phyloP scores from a whole-genome alignment of 2,329 filamentous ascomycete species.

The Trichoderma endophyticum region DNA sequence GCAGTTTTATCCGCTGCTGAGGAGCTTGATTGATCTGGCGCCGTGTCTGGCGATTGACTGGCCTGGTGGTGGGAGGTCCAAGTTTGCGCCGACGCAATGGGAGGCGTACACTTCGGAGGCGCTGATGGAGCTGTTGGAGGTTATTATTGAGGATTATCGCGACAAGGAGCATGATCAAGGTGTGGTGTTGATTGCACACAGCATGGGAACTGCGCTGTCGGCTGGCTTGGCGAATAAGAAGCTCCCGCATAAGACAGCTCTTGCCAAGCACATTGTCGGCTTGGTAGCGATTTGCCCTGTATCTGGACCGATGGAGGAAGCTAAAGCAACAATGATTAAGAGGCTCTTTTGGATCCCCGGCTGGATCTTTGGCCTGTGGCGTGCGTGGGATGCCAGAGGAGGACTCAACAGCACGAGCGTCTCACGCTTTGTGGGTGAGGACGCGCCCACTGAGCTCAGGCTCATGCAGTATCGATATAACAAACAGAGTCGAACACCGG shows the following conservation, averaged over 20 bases:
- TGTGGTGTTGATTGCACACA: conserved; percentile 81
- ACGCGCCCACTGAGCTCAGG: conserved; percentile 63
- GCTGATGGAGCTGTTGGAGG: conserved; percentile 70
- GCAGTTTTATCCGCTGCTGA: conserved; percentile 80
- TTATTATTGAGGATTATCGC: conserved; percentile 70
- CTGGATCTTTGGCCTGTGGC: conserved; percentile 71
- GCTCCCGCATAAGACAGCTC: conserved; percentile 42
- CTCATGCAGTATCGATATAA: conserved; percentile 73
- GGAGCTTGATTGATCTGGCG: conserved; percentile 76
- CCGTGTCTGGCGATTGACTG: conserved; percentile 82
- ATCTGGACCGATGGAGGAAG: conserved; percentile 57
- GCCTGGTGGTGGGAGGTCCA: conserved; percentile 82
- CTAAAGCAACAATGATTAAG: conserved; percentile 43
- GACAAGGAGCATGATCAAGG: conserved; percentile 63
- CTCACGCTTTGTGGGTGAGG: conserved; percentile 67
- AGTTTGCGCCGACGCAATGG: conserved; percentile 68
- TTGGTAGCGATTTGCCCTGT: conserved; percentile 79
- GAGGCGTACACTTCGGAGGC: conserved; percentile 76
- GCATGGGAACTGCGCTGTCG: conserved; percentile 80
- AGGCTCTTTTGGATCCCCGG: conserved; percentile 66
- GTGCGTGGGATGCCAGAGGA: conserved; percentile 74
- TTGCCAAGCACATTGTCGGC: conserved; percentile 67
- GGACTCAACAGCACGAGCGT: conserved; percentile 78
- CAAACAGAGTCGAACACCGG: conserved; percentile 73
- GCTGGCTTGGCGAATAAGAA: conserved; percentile 60